Evolutionary conservation across 1,284 basidiomycete genomes (phyloP).

Genomic region (Rhodotorula mucilaginosa): DNA sequence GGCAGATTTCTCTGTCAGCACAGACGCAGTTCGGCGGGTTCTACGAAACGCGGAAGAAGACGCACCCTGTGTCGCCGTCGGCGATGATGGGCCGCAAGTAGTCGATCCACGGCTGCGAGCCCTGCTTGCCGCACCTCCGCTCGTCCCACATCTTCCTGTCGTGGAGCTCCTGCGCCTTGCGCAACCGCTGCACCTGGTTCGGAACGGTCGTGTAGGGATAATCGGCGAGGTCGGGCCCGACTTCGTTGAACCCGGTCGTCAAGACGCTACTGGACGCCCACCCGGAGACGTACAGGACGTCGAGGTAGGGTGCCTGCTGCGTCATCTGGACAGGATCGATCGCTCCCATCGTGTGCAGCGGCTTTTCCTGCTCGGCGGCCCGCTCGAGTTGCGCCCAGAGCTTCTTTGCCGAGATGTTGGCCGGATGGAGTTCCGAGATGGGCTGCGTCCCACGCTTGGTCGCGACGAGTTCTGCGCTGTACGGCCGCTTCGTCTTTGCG

Average conservation of each 20-base stretch:
- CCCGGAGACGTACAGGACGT: slow-evolving; percentile 91
- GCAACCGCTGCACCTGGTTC: slow-evolving; percentile 82
- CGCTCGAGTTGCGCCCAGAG: slow-evolving; percentile 66
- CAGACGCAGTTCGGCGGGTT: too few relatives aligned
- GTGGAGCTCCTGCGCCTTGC: slow-evolving; percentile 79
- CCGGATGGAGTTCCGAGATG: slow-evolving; percentile 67
- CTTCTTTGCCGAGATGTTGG: slow-evolving; percentile 76
- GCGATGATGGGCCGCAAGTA: slow-evolving; percentile 91
- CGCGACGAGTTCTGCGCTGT: slow-evolving; percentile 72
- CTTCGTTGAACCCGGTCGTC: slow-evolving; percentile 89
- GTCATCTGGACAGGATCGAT: slow-evolving; percentile 93
- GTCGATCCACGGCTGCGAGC: slow-evolving; percentile 67
- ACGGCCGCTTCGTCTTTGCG: slow-evolving; percentile 69
- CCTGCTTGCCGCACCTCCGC: slow-evolving; percentile 54
- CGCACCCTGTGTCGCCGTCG: slow-evolving; percentile 87
- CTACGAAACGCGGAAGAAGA: slow-evolving; percentile 16
- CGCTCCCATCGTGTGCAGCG: slow-evolving; percentile 81
- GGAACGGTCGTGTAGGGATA: slow-evolving; percentile 94
- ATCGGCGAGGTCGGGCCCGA: slow-evolving; percentile 94
- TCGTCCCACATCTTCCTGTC: slow-evolving; percentile 85
- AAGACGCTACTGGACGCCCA: slow-evolving; percentile 88
- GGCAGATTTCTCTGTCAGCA: background rate
- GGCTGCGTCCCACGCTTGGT: slow-evolving; percentile 86
- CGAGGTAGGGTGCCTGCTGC: slow-evolving; percentile 90
- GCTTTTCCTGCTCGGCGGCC: slow-evolving; percentile 63